A percentile compares a stretch with the other conserved stretches of the same genome.
Evolutionary conservation across 768 basidiomycete genomes (phyloP).

Genomic region (Lentinula sp.): DNA sequence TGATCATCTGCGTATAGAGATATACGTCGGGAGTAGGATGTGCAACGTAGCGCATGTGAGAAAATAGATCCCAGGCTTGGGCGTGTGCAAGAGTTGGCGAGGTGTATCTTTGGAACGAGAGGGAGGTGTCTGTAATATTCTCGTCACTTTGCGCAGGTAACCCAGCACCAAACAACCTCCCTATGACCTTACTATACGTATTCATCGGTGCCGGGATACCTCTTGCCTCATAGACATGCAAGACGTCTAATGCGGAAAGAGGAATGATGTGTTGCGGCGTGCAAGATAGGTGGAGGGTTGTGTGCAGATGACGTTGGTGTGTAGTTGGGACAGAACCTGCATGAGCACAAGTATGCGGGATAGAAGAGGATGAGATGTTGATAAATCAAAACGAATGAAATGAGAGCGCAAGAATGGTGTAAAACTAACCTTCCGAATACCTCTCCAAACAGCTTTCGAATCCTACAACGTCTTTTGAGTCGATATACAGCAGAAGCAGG

Average conservation of each 20-base stretch:
- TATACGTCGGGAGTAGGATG: constrained; percentile 71
- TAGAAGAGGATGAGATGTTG: no score
- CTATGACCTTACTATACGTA: constrained; percentile 69
- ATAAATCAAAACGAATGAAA: no score
- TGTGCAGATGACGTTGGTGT: constrained; percentile 62
- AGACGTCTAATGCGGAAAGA: constrained; percentile 52
- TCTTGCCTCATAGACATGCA: constrained; percentile 68
- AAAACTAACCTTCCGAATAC: constrained; percentile 35
- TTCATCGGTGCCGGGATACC: constrained; percentile 61
- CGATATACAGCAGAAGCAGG: constrained; percentile 45
- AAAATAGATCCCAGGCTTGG: constrained; percentile 90
- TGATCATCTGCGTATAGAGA: constrained; percentile 84
- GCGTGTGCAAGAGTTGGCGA: constrained; percentile 54
- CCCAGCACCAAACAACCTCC: constrained; percentile 40
- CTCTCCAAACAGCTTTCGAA: constrained; percentile 39
- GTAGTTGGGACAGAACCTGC: constrained; percentile 36
- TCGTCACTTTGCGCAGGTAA: no score
- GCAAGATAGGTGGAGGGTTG: constrained; percentile 58
- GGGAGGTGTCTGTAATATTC: constrained; percentile 45
- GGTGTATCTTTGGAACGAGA: constrained; percentile 54
- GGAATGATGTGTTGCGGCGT: constrained; percentile 45
- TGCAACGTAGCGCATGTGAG: constrained; percentile 95
- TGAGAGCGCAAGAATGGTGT: not conserved
- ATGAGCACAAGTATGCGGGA: not conserved
- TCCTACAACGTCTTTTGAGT: constrained; percentile 33